Percentiles rank a stretch among this genome's conserved stretches.
These are phyloP conservation scores for Calonectria pauciramosa DNA, from an alignment of 2,329 filamentous ascomycete genomes.

Conservation along the genomic window DNA sequence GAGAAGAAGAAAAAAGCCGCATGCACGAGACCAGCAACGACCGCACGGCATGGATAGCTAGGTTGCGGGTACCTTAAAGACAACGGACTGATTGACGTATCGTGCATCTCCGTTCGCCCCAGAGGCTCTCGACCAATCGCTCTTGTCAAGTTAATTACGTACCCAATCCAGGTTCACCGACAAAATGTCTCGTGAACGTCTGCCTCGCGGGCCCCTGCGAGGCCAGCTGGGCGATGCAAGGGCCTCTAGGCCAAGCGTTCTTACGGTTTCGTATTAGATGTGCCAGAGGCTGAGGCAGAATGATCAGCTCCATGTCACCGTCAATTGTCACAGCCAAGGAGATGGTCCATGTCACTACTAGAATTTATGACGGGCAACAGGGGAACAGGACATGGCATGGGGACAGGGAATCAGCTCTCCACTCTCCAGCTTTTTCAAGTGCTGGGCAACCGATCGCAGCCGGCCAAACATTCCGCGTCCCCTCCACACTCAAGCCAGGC, in stretches of 20 bases:
- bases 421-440: slow-evolving; percentile 16
- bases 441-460: slow-evolving; percentile 14
- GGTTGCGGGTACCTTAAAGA: slow-evolving; percentile 11
- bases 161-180: slow-evolving; percentile 16
- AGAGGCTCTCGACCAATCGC: slow-evolving; percentile 17
- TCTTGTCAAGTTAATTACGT: slow-evolving; percentile 11
- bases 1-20: slow-evolving; percentile 19
- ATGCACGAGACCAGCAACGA: slow-evolving; percentile 23
- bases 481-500: slow-evolving; percentile 4
- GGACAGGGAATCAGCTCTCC: slow-evolving; percentile 6
- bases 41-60: slow-evolving; percentile 12
- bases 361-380: not conserved
- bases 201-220: slow-evolving; percentile 6
- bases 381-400: slow-evolving; percentile 8
- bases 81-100: slow-evolving; percentile 17
- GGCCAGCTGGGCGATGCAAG: slow-evolving; percentile 5
- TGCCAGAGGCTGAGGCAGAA: not conserved
- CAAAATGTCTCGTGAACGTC: slow-evolving; percentile 28
- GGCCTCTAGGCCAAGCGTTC: not conserved
- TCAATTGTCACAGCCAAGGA: not conserved
- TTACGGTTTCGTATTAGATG: slow-evolving; percentile 2
- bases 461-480: slow-evolving; percentile 16
- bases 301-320: not conserved
- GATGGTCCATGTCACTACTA: not conserved
- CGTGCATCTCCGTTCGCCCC: slow-evolving; percentile 22